Base-by-base conservation (phyloP, 2,329 filamentous ascomycete species). In the Pyrenophora teres region DNA sequence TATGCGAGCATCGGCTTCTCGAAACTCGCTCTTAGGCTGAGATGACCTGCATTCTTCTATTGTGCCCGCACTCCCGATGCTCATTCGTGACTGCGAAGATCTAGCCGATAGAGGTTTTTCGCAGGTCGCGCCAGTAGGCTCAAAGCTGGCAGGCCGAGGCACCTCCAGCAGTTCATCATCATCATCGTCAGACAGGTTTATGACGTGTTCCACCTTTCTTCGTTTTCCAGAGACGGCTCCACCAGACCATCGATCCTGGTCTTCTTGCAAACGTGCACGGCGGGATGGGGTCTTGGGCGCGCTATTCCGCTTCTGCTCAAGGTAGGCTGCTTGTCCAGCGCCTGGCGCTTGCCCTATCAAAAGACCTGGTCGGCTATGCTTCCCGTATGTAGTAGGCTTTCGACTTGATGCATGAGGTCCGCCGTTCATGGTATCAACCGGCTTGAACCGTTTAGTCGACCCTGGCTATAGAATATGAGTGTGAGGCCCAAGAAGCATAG, bases 11-110 rank as follows among this genome's bases (percentile, higher is more conserved):
- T 61, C 52, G 5, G 46, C 54, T 19, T 44, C 37, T 21, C 52
- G 40, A 33, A 68, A 68, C 36, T 60, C 64, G 50, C 60, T 70
- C 4, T 37, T 40, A 15, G 47, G 10, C 16, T 32, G 40, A 12
- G 32, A 41, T 15, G 41, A 23, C 16, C 33, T 46, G 25, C 45
- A 36, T 2, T 38, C 31, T 13, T 43, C 8, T 3, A 40, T n/a
- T 27, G 45, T 40, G 10, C 42, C 50, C 36, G 15, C 58, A 40
- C 60, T 67, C 8, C 46, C 58, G 15, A 40, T 37, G 40, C 57
- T 64, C 4, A 43, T 47, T 23, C 57, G 64, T 15, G 60, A 59
- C 15, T 53, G 51, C n/a, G 58, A 52, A 15, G 49, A 48, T 7
- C 37, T 46, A 23, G 25, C 31, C 5, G 46, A 48, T 19, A 12